phyloP scores from a whole-genome alignment of 371 early-diverging fungal species.

The Blyttiomyces sp. region DNA sequence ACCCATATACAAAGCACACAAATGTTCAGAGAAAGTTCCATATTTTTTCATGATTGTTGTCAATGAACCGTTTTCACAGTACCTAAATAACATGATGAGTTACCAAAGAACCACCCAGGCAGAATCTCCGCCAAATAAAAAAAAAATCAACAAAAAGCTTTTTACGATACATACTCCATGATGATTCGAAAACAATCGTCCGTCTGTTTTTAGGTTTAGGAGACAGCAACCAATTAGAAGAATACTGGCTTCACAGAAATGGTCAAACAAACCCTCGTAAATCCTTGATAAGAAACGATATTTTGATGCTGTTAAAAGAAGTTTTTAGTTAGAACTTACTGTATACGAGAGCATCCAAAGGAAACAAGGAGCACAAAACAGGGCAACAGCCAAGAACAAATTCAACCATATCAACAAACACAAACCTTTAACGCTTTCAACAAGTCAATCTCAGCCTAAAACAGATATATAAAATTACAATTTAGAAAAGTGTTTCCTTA shows the following conservation, averaged over 20 bases:
- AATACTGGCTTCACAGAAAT: neutral
- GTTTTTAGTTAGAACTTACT: no score
- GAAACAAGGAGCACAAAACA: no score
- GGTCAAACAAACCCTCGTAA: slow-evolving; percentile 52
- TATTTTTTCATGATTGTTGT: slow-evolving; percentile 84
- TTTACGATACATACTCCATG: slow-evolving; percentile 64
- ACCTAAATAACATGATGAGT: slow-evolving; percentile 32
- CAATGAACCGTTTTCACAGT: slow-evolving; percentile 94
- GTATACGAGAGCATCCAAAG: no score
- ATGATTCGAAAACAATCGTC: slow-evolving; percentile 74
- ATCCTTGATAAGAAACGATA: slow-evolving; percentile 84
- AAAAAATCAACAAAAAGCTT: neutral
- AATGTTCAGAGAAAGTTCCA: slow-evolving; percentile 87
- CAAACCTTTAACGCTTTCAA: slow-evolving; percentile 62
- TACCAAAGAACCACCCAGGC: no score
- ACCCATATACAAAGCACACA: slow-evolving; percentile 85
- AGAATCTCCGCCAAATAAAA: neutral
- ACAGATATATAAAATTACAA: neutral
- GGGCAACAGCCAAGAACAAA: no score
- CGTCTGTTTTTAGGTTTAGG: slow-evolving; percentile 27
- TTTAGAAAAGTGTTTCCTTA: neutral
- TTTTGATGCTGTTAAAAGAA: slow-evolving; percentile 65
- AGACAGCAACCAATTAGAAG: neutral
- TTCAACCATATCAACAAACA: no score
- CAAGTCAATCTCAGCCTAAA: slow-evolving; percentile 63